A percentile compares a stretch with the other conserved stretches of the same genome.
Evolutionary conservation across 1,284 basidiomycete species (phyloP).

Genomic region (Marasmius fiardii): DNA sequence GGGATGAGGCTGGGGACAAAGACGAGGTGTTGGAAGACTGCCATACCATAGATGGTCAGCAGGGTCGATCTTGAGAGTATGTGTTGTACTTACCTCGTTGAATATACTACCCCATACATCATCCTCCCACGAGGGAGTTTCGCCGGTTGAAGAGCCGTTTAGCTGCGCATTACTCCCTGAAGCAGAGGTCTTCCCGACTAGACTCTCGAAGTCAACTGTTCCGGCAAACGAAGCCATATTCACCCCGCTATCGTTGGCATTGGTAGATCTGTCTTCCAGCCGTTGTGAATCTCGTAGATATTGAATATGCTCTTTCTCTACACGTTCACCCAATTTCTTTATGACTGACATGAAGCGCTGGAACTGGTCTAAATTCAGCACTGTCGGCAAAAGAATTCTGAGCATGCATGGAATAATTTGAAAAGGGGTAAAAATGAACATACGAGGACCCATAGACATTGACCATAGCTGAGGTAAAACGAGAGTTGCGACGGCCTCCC

Average conservation of each 20-base stretch:
- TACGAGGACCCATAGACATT: constrained; percentile 95
- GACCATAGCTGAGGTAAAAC: constrained; percentile 94
- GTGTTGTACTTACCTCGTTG: constrained; percentile 26
- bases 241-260: constrained; percentile 31
- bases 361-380: constrained; percentile 91
- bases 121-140: constrained; percentile 60
- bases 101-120: constrained; percentile 80
- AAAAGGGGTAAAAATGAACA: constrained; percentile 26
- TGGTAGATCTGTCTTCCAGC: constrained; percentile 71
- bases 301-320: constrained; percentile 83
- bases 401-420: background rate
- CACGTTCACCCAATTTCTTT: constrained; percentile 69
- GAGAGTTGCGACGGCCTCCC: constrained; percentile 91
- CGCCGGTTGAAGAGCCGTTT: constrained; percentile 37
- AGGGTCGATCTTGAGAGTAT: background rate
- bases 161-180: constrained; percentile 14
- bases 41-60: too few relatives aligned
- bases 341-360: constrained; percentile 85
- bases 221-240: constrained; percentile 29
- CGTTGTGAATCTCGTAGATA: constrained; percentile 82
- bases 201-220: constrained; percentile 68
- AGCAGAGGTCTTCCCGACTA: constrained; percentile 49
- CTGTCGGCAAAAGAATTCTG: constrained; percentile 31
- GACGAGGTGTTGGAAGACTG: too few relatives aligned
- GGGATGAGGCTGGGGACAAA: background rate